A percentile compares a stretch with the other conserved stretches of the same genome.
Evolutionary conservation across 805 yeast genomes (phyloP).

Genomic region (Cyberlindnera sargentensis): DNA sequence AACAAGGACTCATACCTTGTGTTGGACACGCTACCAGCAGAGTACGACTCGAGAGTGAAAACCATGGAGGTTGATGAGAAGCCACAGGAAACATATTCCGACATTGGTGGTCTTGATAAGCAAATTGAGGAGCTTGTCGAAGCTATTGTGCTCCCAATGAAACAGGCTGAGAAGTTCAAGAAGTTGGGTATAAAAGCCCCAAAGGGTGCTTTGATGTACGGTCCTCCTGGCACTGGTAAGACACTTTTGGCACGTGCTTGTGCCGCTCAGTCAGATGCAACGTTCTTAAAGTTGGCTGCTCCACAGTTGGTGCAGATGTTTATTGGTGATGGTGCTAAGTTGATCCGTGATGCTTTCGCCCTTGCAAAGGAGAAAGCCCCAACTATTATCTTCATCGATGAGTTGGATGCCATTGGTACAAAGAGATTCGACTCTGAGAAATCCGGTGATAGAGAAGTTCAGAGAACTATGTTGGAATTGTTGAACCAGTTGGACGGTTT

Average conservation of each 20-base stretch:
- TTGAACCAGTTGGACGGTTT: conserved; percentile 97
- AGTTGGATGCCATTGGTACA: conserved; percentile 97
- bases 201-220: conserved; percentile 97
- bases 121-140: conserved; percentile 97
- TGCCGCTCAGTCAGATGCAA: conserved; percentile 98
- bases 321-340: conserved; percentile 97
- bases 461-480: conserved; percentile 97
- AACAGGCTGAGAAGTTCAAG: conserved; percentile 94
- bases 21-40: conserved; percentile 92
- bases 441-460: conserved; percentile 97
- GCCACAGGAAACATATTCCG: conserved; percentile 95
- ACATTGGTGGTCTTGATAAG: conserved; percentile 96
- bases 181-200: conserved; percentile 95
- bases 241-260: conserved; percentile 96
- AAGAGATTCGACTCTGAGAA: conserved; percentile 96
- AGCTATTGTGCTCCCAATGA: conserved; percentile 97
- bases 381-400: conserved; percentile 95
- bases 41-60: conserved; percentile 94
- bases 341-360: conserved; percentile 96
- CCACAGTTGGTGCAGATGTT: conserved; percentile 98
- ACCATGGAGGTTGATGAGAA: conserved; percentile 99
- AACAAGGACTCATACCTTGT: conserved; percentile 93
- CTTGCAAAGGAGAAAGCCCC: conserved; percentile 98
- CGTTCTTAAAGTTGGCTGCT: conserved; percentile 92
- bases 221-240: conserved; percentile 99